Evolutionary conservation across 2,329 filamentous ascomycete genomes (phyloP).

Genomic region (Diplodia intermedia): DNA sequence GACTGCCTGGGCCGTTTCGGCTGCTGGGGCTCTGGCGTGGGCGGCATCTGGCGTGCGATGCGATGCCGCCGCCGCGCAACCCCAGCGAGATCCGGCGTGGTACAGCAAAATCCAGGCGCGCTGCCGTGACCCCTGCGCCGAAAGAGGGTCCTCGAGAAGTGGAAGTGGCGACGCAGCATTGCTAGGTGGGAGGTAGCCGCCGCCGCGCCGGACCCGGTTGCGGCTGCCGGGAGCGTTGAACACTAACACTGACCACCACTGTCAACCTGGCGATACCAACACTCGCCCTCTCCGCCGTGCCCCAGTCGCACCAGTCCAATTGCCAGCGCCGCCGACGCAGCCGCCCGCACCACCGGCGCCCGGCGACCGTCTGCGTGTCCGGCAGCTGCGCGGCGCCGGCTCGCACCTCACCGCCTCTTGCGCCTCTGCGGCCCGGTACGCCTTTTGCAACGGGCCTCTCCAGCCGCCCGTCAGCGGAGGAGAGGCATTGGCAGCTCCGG

Average conservation of each 20-base stretch:
- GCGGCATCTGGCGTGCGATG: neutral
- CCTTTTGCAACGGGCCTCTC: conserved; percentile 21
- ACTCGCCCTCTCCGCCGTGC: neutral
- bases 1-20: neutral
- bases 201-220: neutral
- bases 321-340: conserved; percentile 12
- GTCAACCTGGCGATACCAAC: neutral
- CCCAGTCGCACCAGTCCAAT: conserved; percentile 15
- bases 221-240: conserved; percentile 14
- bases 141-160: neutral
- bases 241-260: neutral
- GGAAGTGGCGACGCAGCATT: neutral
- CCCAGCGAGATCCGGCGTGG: conserved; percentile 25
- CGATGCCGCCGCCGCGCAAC: conserved; percentile 21
- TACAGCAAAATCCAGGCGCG: neutral
- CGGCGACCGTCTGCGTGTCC: neutral
- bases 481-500: neutral
- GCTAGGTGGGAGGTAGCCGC: neutral
- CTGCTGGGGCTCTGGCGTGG: conserved; percentile 9
- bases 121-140: conserved; percentile 1
- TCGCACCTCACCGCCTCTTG: conserved; percentile 25
- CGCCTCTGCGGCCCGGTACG: conserved; percentile 22
- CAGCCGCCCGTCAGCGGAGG: neutral
- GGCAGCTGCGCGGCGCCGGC: neutral
- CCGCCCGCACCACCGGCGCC: neutral